A percentile compares a stretch with the other conserved stretches of the same genome.
phyloP scores from a whole-genome alignment of 805 yeast genomes.

The Yarrowia sp. region DNA sequence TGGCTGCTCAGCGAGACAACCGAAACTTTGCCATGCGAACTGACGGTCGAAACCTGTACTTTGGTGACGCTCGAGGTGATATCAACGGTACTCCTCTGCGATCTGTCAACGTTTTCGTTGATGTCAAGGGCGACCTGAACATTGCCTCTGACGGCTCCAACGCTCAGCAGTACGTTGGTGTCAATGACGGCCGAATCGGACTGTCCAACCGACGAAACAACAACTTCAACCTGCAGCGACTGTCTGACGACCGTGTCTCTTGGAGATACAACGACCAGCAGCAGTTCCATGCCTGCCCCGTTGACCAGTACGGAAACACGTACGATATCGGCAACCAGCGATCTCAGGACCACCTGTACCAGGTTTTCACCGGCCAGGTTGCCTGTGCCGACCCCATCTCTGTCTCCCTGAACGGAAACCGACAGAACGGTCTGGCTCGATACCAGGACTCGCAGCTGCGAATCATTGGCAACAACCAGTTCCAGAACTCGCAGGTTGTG shows the following conservation, averaged over 20 bases:
- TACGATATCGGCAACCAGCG: conserved; percentile 3
- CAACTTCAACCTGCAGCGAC: not conserved
- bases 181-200: not conserved
- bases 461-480: not conserved
- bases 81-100: not conserved
- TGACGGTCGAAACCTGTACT: conserved; percentile 11
- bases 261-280: conserved; percentile 10
- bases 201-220: conserved; percentile 5
- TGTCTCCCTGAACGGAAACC: not conserved
- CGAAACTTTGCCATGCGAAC: conserved; percentile 8
- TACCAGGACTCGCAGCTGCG: conserved; percentile 17
- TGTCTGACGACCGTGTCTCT: not conserved
- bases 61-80: conserved; percentile 2
- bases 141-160: not conserved
- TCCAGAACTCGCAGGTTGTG: not conserved
- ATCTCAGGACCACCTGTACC: not conserved
- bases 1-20: conserved; percentile 10
- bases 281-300: conserved; percentile 13
- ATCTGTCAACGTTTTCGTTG: not conserved
- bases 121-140: conserved; percentile 1
- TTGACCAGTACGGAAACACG: not conserved
- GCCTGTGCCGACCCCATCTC: not conserved
- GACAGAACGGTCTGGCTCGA: conserved; percentile 5
- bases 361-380: not conserved
- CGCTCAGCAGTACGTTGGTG: conserved; percentile 1